A percentile compares a stretch with the other conserved stretches of the same genome.
Conservation (phyloP, 306 rosid genomes). For the Quercus ilex region DNA sequence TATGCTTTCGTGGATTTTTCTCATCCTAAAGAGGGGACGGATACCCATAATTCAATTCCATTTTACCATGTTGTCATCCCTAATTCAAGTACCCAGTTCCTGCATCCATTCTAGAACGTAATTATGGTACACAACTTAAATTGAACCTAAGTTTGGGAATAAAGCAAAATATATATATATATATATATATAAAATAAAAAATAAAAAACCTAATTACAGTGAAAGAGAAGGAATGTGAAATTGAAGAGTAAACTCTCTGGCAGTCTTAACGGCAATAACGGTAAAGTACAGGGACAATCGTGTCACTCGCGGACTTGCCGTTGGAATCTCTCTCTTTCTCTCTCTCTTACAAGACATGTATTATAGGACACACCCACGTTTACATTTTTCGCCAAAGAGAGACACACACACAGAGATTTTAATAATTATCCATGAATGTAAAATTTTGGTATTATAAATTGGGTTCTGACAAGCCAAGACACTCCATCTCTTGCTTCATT, state of each 20-base stretch:
- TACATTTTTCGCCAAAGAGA: not conserved
- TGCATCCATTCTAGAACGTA: no score
- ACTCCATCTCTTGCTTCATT: conserved; percentile 79
- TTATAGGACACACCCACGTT: not conserved
- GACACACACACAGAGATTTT: not conserved
- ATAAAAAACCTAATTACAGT: not conserved
- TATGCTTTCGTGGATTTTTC: no score
- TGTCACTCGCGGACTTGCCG: conserved; percentile 14
- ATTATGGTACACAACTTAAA: no score
- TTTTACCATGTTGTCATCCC: no score
- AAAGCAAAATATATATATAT: no score
- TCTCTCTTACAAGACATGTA: not conserved
- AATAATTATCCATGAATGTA: conserved; percentile 11
- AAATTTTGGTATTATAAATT: conserved; percentile 4
- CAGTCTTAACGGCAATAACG: conserved; percentile 18
- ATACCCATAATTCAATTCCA: no score
- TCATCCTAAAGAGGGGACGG: no score
- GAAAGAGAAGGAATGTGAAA: not conserved
- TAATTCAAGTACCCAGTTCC: no score
- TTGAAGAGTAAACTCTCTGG: not conserved
- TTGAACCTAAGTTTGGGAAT: no score
- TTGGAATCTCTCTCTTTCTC: conserved; percentile 17
- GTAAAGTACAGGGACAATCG: conserved; percentile 12
- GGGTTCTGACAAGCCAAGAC: conserved; percentile 23
- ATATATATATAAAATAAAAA: no score